Evolutionary conservation across 1,139 yeast species (phyloP).

Genomic region (Suhomyces yuchorum): DNA sequence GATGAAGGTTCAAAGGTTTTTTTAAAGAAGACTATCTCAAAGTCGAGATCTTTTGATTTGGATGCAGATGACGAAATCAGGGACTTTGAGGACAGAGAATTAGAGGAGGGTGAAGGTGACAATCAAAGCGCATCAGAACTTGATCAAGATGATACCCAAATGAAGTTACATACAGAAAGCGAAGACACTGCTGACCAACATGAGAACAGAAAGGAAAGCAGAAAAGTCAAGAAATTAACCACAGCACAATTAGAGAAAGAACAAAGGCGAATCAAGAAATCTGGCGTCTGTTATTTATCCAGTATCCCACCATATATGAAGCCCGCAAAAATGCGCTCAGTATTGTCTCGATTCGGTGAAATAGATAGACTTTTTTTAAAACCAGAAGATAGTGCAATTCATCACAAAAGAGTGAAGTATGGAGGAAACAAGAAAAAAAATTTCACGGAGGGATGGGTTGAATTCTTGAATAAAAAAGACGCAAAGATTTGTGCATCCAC

Average conservation of each 20-base stretch:
- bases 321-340: conserved; percentile 84
- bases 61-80: conserved; percentile 22
- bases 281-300: conserved; percentile 92
- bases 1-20: conserved; percentile 20
- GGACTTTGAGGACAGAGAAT: conserved; percentile 5
- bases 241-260: conserved; percentile 58
- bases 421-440: conserved; percentile 94
- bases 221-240: conserved; percentile 31
- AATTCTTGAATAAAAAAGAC: conserved; percentile 76
- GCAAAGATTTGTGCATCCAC: conserved; percentile 89
- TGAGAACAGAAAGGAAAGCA: not conserved
- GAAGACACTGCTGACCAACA: no score
- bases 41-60: conserved; percentile 11
- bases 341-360: conserved; percentile 79
- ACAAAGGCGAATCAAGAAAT: conserved; percentile 59
- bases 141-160: no score
- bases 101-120: conserved; percentile 21
- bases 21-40: conserved; percentile 12
- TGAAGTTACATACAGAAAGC: no score
- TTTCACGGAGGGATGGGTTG: conserved; percentile 98
- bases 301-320: conserved; percentile 96
- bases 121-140: conserved; percentile 17
- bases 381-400: conserved; percentile 73
- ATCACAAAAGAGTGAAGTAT: conserved; percentile 70
- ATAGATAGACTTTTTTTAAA: conserved; percentile 82